These are phyloP conservation scores for Fusarium chuoi DNA, from an alignment of 2,329 filamentous ascomycete genomes.

Conservation along the genomic window DNA sequence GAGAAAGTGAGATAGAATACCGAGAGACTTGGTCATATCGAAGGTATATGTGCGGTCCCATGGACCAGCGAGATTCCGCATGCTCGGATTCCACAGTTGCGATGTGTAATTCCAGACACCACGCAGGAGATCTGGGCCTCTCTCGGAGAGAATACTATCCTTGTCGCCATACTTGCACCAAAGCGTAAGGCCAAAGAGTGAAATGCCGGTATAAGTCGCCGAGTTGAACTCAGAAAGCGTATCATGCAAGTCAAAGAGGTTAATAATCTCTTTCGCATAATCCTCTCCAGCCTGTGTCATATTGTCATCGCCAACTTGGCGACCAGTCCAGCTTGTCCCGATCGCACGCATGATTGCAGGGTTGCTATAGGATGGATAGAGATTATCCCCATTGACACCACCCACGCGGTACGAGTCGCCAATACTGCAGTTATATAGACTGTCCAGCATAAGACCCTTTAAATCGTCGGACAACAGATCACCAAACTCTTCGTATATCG, in stretches of 20 bases:
- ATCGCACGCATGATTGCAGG: conserved; percentile 69
- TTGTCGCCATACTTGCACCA: conserved; percentile 60
- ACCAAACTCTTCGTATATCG: conserved; percentile 19
- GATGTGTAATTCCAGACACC: conserved; percentile 62
- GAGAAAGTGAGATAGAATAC: conserved; percentile 33
- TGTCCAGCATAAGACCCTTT: conserved; percentile 16
- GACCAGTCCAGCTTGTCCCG: conserved; percentile 66
- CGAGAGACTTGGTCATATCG: conserved; percentile 66
- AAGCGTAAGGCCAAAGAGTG: conserved; percentile 63
- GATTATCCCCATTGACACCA: conserved; percentile 67
- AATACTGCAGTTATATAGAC: conserved; percentile 10
- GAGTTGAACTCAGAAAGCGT: conserved; percentile 70
- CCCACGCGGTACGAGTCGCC: conserved; percentile 55
- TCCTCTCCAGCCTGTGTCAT: conserved; percentile 66
- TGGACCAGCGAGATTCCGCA: conserved; percentile 69
- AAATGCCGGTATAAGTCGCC: conserved; percentile 69
- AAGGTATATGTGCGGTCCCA: conserved; percentile 71
- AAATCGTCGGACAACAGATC: not conserved
- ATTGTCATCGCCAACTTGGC: conserved; percentile 61
- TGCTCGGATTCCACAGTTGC: conserved; percentile 63
- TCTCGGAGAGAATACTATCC: conserved; percentile 55
- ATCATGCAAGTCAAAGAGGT: conserved; percentile 63
- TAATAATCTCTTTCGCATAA: conserved; percentile 63
- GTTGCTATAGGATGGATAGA: conserved; percentile 70
- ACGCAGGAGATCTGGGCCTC: conserved; percentile 60